Conservation (phyloP, 202 grass and related monocot genomes). For the Setaria viridis region DNA sequence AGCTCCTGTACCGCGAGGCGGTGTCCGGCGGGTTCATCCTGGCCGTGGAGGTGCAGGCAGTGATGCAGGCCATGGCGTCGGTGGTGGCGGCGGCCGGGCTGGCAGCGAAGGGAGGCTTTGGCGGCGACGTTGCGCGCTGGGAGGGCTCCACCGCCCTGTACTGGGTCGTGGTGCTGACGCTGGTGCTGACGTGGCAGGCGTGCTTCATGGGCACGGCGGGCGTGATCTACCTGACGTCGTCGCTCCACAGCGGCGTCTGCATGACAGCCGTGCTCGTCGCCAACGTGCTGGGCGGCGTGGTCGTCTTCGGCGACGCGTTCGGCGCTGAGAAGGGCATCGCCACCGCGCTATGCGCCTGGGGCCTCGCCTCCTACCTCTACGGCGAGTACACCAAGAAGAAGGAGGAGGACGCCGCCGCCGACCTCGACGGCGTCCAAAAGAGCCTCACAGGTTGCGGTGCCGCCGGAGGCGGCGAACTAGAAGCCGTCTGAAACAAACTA, state of each 20-base stretch:
- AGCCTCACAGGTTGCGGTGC: slow-evolving; percentile 35
- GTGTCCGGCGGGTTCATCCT: slow-evolving; percentile 52
- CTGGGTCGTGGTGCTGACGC: slow-evolving; percentile 58
- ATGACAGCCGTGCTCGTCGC: slow-evolving; percentile 75
- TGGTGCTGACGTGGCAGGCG: slow-evolving; percentile 83
- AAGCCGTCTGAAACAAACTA: slow-evolving; percentile 44
- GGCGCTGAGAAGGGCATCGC: slow-evolving; percentile 70
- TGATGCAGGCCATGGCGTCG: slow-evolving; percentile 65
- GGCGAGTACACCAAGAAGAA: slow-evolving; percentile 68
- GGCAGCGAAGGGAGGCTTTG: slow-evolving; percentile 23
- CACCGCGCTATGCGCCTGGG: slow-evolving; percentile 79
- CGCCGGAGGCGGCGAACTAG: slow-evolving; percentile 17
- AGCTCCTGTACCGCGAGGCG: slow-evolving; percentile 69
- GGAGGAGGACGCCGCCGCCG: not conserved
- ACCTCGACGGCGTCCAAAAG: slow-evolving; percentile 30
- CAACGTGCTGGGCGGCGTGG: slow-evolving; percentile 75
- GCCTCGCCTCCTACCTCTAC: slow-evolving; percentile 79
- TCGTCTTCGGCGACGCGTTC: slow-evolving; percentile 76
- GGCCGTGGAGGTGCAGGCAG: slow-evolving; percentile 80
- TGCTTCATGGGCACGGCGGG: slow-evolving; percentile 96
- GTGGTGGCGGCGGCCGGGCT: slow-evolving; percentile 47
- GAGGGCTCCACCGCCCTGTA: slow-evolving; percentile 53
- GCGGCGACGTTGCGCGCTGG: slow-evolving; percentile 50
- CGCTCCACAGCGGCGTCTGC: slow-evolving; percentile 81
- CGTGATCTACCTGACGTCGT: slow-evolving; percentile 79